Evolutionary conservation across 345 rosid species (phyloP), one percentile per base, ranked within the genome.

Genomic region (Eutrema japonicum): DNA sequence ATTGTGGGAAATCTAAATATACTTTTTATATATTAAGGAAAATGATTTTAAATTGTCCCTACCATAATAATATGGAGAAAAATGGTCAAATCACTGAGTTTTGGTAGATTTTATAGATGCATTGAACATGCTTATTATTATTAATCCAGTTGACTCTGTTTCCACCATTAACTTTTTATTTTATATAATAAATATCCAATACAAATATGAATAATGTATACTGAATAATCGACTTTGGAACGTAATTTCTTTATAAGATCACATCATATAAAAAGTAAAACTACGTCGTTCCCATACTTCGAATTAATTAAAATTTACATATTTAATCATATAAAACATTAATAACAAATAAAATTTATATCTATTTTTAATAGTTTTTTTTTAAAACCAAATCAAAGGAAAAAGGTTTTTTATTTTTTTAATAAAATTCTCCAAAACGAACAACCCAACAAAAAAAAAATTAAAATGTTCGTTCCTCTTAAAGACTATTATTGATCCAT

Each of bases 111-210:
- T 74, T 57, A 29, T 56, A 74, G 77, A 74, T 74, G 71, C 72
- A 74, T 66, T 74, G 77, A 69, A 76, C 79, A 76, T 76, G 74
- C 55, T n/a, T n/a, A n/a, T 61, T 76, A 70, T 68, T 60, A 60
- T 68, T 27, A 26, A 68, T 46, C 49, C 41, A 69, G 70, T 75
- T 75, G 79, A 75, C 79, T 69, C 70, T 43, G 43, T 59, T 68
- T 9, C 64, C 27, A 75, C 74, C 69, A 51, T 68, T 66, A 33
- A 13, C 38, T 63, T 59, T 59, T 10, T 7, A 8, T 50, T 48
- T 58, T 13, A 16, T 26, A 33, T n/a, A 8, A 14, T 58, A 55
- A 12, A 27, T 54, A 40, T 55, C 52, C 30, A 51, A 9, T 10
- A 30, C 11, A 30, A 1, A 16, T 7, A 56, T 54, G 50, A 42